These are phyloP conservation scores for Gryganskiella cystojenkinii DNA, from an alignment of 192 early-diverging fungal species.

Conservation along the genomic window DNA sequence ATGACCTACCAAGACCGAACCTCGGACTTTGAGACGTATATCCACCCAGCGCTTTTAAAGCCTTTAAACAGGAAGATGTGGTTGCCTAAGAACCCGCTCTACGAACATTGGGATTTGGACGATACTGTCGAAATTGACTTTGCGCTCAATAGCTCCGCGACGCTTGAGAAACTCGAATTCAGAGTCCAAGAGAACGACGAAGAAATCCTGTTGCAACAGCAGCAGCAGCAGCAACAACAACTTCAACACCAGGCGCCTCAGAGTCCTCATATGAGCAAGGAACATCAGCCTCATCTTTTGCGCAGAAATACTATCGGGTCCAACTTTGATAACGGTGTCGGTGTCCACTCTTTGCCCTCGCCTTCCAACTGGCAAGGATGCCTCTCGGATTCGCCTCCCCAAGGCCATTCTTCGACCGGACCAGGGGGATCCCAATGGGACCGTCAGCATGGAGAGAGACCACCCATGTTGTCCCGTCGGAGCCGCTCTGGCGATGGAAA, in stretches of 20 bases:
- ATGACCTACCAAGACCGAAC: slow-evolving; percentile 44
- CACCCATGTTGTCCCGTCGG: too few relatives aligned
- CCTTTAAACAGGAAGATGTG: slow-evolving; percentile 53
- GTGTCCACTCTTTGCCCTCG: slow-evolving; percentile 10
- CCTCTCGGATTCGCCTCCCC: slow-evolving; percentile 11
- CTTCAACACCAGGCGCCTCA: background rate
- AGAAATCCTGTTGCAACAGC: background rate
- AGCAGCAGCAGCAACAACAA: background rate
- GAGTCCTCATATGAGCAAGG: background rate
- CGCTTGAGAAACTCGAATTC: slow-evolving; percentile 8
- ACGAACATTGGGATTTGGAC: slow-evolving; percentile 46
- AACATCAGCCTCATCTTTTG: background rate
- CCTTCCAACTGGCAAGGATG: slow-evolving; percentile 33
- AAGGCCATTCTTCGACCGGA: background rate
- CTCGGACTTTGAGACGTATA: slow-evolving; percentile 56
- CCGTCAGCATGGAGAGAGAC: background rate
- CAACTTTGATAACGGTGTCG: background rate
- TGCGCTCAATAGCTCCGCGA: slow-evolving; percentile 36
- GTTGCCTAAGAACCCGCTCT: slow-evolving; percentile 53
- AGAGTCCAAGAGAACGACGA: slow-evolving; percentile 12
- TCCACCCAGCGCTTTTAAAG: slow-evolving; percentile 56
- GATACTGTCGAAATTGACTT: slow-evolving; percentile 53
- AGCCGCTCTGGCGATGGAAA: too few relatives aligned
- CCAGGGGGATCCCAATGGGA: background rate
- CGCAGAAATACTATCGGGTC: slow-evolving; percentile 21